These are phyloP conservation scores for Scleroderma citrinum DNA, from an alignment of 768 basidiomycete species.

Conservation along the genomic window DNA sequence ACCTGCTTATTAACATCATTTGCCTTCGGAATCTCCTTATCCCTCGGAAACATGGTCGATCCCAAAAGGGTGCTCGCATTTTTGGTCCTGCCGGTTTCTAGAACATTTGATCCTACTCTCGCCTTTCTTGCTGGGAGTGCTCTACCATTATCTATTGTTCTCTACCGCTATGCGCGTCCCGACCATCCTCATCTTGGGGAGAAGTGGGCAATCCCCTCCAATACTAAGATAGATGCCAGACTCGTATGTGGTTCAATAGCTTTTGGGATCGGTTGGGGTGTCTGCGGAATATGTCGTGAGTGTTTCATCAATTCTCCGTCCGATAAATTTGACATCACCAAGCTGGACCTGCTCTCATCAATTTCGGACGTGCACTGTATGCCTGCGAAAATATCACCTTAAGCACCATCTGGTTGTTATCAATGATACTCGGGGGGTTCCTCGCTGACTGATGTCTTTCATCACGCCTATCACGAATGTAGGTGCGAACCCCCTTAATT, in stretches of 20 bases:
- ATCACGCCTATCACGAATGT: background rate
- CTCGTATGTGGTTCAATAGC: slow-evolving; percentile 47
- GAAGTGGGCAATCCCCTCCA: slow-evolving; percentile 36
- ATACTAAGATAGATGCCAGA: slow-evolving; percentile 36
- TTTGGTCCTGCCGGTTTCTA: slow-evolving; percentile 42
- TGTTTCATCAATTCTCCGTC: slow-evolving; percentile 1
- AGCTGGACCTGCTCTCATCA: slow-evolving; percentile 63
- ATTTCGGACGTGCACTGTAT: slow-evolving; percentile 46
- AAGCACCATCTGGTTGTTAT: slow-evolving; percentile 36
- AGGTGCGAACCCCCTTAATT: background rate
- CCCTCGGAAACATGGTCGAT: slow-evolving; percentile 49
- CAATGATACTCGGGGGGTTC: slow-evolving; percentile 22
- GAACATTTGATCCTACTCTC: slow-evolving; percentile 52
- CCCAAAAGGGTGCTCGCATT: slow-evolving; percentile 46
- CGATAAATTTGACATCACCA: background rate
- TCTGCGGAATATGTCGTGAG: slow-evolving; percentile 59
- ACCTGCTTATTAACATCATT: slow-evolving; percentile 38
- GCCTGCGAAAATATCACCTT: slow-evolving; percentile 29
- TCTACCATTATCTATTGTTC: slow-evolving; percentile 38
- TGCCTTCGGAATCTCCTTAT: slow-evolving; percentile 49
- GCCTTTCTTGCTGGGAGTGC: slow-evolving; percentile 48
- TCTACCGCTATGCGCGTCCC: slow-evolving; percentile 40
- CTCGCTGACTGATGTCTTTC: background rate
- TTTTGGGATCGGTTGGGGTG: slow-evolving; percentile 61
- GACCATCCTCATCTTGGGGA: slow-evolving; percentile 38